These are phyloP conservation scores for Tirmania nivea DNA, from an alignment of 495 filamentous ascomycete species.

Conservation along the genomic window DNA sequence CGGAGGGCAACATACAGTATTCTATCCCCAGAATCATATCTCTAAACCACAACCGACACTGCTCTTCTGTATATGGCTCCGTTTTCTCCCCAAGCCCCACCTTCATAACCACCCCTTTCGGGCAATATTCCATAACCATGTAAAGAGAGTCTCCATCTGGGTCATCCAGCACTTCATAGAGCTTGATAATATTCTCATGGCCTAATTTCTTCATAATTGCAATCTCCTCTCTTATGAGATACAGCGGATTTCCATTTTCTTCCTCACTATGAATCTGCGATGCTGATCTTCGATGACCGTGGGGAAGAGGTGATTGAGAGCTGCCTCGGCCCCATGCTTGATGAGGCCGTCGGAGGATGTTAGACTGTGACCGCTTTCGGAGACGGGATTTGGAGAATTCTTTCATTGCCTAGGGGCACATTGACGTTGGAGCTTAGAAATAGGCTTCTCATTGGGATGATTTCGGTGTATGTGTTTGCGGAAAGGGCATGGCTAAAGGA, in stretches of 20 bases:
- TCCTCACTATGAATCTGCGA: conserved; percentile 27
- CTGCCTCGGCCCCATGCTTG: conserved; percentile 28
- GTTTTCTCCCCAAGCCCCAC: conserved; percentile 69
- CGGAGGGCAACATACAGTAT: conserved; percentile 37
- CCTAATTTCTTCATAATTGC: conserved; percentile 98
- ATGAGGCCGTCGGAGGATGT: conserved; percentile 55
- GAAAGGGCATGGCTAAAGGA: background rate
- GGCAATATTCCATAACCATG: conserved; percentile 98
- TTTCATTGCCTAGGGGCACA: conserved; percentile 54
- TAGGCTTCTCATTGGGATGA: too few species aligned
- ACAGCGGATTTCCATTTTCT: conserved; percentile 55
- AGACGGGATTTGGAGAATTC: conserved; percentile 89
- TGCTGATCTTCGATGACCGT: conserved; percentile 13
- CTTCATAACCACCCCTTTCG: conserved; percentile 95
- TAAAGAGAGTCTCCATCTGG: conserved; percentile 88
- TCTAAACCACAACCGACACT: conserved; percentile 77
- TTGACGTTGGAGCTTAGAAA: too few species aligned
- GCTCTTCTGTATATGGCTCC: conserved; percentile 63
- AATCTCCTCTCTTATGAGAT: conserved; percentile 86
- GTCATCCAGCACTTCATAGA: conserved; percentile 89
- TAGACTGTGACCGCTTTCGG: conserved; percentile 80
- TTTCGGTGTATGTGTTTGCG: background rate
- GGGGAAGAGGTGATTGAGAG: conserved; percentile 7
- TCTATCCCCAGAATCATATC: conserved; percentile 92
- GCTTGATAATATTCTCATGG: conserved; percentile 73